phyloP scores from a whole-genome alignment of 2,329 filamentous ascomycete genomes.

The Fusarium setosum region DNA sequence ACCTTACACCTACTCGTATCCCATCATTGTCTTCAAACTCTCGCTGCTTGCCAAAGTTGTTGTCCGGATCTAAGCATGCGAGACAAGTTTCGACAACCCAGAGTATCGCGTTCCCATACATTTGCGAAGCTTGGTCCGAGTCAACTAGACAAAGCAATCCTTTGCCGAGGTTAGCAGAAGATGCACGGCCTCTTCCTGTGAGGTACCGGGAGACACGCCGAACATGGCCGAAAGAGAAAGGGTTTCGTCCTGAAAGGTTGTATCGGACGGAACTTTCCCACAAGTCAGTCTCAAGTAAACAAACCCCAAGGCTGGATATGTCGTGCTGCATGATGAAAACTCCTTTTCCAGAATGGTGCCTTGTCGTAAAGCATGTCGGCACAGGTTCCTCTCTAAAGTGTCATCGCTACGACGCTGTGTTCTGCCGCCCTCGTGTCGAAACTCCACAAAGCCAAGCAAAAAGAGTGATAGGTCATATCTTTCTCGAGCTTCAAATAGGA shows the following conservation, averaged over 20 bases:
- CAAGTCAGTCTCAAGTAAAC: constrained; percentile 63
- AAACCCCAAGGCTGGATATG: constrained; percentile 66
- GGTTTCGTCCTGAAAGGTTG: neutral
- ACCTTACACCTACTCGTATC: constrained; percentile 14
- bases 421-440: constrained; percentile 29
- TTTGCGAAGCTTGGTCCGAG: constrained; percentile 22
- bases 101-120: constrained; percentile 47
- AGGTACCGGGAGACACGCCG: neutral
- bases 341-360: constrained; percentile 50
- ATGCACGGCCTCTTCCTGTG: neutral
- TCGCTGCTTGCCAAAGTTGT: constrained; percentile 44
- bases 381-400: constrained; percentile 55
- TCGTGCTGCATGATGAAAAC: constrained; percentile 66
- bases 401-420: constrained; percentile 47
- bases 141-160: neutral
- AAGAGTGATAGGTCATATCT: constrained; percentile 1
- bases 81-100: constrained; percentile 48
- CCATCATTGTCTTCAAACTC: constrained; percentile 27
- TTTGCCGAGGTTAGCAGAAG: neutral
- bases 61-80: constrained; percentile 47
- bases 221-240: neutral
- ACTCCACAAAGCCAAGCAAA: constrained; percentile 29
- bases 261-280: constrained; percentile 52
- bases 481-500: constrained; percentile 43
- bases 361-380: constrained; percentile 61